Conservation (phyloP, 2,329 filamentous ascomycete genomes). For the Neopestalotiopsis sp. region DNA sequence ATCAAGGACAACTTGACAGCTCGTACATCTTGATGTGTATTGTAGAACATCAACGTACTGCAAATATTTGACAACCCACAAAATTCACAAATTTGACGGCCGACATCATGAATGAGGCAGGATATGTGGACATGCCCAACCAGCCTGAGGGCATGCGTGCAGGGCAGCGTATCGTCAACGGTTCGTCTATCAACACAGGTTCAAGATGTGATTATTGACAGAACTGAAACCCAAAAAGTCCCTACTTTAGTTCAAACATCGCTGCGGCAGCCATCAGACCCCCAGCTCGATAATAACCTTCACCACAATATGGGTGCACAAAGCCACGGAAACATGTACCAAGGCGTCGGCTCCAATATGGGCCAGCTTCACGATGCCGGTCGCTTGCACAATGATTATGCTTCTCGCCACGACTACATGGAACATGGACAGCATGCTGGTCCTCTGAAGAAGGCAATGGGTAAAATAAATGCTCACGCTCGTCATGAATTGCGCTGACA, state of each 20-base stretch:
- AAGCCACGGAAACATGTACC: neutral
- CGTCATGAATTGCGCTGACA: neutral
- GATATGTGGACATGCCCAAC: constrained; percentile 8
- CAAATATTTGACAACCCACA: neutral
- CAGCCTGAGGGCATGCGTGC: neutral
- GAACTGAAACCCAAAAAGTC: neutral
- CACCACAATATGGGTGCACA: neutral
- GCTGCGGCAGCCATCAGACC: neutral
- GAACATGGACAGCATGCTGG: neutral
- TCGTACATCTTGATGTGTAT: neutral
- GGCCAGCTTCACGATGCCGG: neutral
- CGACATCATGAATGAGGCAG: neutral
- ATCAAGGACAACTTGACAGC: neutral
- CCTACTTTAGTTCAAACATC: neutral
- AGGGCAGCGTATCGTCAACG: neutral
- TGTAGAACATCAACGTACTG: neutral
- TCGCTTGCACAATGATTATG: neutral
- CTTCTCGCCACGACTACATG: neutral
- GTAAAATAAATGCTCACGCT: neutral
- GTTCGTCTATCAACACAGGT: neutral
- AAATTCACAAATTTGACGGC: neutral
- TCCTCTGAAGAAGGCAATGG: neutral
- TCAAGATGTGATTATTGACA: neutral
- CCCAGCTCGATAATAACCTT: neutral
- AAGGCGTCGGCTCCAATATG: neutral